Percentiles rank a stretch among this genome's conserved stretches.
These are phyloP conservation scores for Pharus latifolius DNA, from an alignment of 176 grass and related monocot species.

Conservation along the genomic window DNA sequence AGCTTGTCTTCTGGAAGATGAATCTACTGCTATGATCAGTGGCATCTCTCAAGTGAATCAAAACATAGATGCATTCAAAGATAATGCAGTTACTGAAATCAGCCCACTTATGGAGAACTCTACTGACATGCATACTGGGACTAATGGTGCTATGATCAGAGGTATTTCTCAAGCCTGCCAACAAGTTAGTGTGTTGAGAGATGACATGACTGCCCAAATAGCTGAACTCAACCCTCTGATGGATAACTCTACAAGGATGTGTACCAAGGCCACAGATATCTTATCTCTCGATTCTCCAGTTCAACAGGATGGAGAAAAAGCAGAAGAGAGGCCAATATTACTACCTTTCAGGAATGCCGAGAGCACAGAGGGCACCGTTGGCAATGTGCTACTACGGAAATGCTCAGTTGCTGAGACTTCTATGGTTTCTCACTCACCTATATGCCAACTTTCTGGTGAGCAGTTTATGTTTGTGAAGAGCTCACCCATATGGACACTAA, in stretches of 20 bases:
- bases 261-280: background rate
- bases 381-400: background rate
- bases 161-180: background rate
- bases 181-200: background rate
- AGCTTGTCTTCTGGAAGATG: background rate
- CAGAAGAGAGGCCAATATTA: background rate
- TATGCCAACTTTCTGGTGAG: background rate
- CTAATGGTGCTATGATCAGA: background rate
- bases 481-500: conserved; percentile 30
- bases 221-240: background rate
- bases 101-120: background rate
- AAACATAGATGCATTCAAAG: background rate
- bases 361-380: background rate
- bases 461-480: conserved; percentile 27
- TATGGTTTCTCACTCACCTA: background rate
- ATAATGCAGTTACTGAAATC: background rate
- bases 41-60: background rate
- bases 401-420: background rate
- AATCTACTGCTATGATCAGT: background rate
- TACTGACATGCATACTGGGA: background rate
- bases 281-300: background rate
- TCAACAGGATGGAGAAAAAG: background rate
- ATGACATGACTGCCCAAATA: background rate
- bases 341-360: background rate
- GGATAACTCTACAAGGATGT: background rate